Evolutionary conservation across 768 basidiomycete genomes (phyloP), one percentile per base, ranked within the genome.

Genomic region (Termitomyces sp.): DNA sequence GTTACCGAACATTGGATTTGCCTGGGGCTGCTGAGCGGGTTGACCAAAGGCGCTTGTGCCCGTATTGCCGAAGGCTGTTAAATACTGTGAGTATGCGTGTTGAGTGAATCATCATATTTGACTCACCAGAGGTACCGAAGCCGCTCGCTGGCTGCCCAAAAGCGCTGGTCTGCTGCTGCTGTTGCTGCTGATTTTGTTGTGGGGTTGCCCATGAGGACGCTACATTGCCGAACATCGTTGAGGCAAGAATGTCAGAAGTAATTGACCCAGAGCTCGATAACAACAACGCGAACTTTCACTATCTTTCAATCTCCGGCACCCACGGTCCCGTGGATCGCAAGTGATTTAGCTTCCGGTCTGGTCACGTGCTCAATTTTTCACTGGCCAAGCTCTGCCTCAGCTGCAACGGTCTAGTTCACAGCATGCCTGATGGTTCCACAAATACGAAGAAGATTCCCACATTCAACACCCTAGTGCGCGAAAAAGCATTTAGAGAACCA

Each of bases 1-100:
- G 63, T 81, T 84, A 53, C 91, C 91, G 71, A 92, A 93, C 89
- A 92, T 92, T 46, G 91, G 88, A 68, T 92, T 92, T 5, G 85
- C 82, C 64, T 80, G 81, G 2, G 81, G 82, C 69, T 83, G 88
- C 64, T 84, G 87, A 66, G 62, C 34, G 20, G 81, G 83, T 56
- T 76, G 76, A 57, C 86, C 84, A 79, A 89, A 89, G 61, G 85
- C 76, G 67, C 81, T 71, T 56, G 81, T 75, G 29, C 81, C 74
- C 57, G 80, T 72, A 34, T 76, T 76, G 64, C 85, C 83, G 71
- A 86, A 86, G 57, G 80, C 85, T 85, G 15, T 56, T 57, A 12
- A 61, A 60, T 66, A 54, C 7, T 59, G 67, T 70, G 70, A 32
- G 56, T 62, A 29, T 46, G 38, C 63, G 60, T 60, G 64, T 56